Percentiles rank a stretch among this genome's conserved stretches.
These are phyloP conservation scores for Thermothielavioides terrestris DNA, from an alignment of 495 filamentous ascomycete genomes.

Conservation along the genomic window DNA sequence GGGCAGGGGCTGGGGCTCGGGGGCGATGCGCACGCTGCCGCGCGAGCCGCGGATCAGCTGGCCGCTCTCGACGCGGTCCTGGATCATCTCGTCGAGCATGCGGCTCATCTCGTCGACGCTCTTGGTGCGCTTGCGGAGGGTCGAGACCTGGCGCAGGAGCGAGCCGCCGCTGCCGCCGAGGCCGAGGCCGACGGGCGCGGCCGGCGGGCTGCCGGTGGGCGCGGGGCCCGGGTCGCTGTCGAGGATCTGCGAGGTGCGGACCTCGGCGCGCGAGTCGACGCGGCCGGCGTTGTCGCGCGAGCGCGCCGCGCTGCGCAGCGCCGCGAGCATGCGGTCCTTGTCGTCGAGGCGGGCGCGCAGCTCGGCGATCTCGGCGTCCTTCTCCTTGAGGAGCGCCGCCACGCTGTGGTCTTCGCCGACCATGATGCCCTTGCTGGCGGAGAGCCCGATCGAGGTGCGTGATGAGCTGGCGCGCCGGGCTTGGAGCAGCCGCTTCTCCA, in stretches of 20 bases:
- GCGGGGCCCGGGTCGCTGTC: conserved; percentile 29
- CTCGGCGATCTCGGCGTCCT: conserved; percentile 88
- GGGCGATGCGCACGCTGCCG: conserved; percentile 45
- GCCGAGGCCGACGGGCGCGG: too few species aligned
- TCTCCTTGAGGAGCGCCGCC: conserved; percentile 65
- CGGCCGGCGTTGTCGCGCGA: conserved; percentile 76
- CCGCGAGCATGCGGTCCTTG: conserved; percentile 88
- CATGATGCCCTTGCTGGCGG: conserved; percentile 48
- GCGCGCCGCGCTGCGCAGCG: conserved; percentile 75
- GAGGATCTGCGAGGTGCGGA: conserved; percentile 39
- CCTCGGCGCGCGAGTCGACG: conserved; percentile 36
- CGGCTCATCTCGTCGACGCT: conserved; percentile 82
- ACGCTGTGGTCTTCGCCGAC: conserved; percentile 61
- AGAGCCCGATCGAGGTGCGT: conserved; percentile 64
- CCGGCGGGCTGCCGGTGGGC: conserved; percentile 29
- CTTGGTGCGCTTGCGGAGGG: conserved; percentile 47
- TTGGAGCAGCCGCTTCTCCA: conserved; percentile 87
- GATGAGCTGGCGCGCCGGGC: conserved; percentile 86
- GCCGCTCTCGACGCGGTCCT: conserved; percentile 67
- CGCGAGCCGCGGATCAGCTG: conserved; percentile 51
- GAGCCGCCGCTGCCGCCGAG: too few species aligned
- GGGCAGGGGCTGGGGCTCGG: too few species aligned
- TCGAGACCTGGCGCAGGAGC: conserved; percentile 27
- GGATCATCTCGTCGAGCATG: conserved; percentile 92
- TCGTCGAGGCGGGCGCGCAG: conserved; percentile 85